Conservation (phyloP, 2,329 filamentous ascomycete species). For the Fusarium sp. region DNA sequence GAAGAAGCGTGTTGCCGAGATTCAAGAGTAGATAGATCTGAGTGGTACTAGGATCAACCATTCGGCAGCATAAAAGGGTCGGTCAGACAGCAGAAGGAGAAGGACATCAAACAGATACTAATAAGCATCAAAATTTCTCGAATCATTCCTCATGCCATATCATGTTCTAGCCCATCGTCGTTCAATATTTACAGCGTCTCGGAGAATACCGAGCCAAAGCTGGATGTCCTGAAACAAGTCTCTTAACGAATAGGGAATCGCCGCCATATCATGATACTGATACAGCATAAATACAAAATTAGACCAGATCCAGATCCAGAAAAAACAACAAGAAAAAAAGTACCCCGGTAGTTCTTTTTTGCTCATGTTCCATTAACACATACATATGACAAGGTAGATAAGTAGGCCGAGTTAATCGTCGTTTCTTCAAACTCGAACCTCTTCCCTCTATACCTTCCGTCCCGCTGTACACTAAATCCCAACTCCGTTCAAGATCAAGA, state of each 20-base stretch:
- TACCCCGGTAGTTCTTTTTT: conserved; percentile 46
- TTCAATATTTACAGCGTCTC: conserved; percentile 7
- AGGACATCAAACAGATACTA: conserved; percentile 26
- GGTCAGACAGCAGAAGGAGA: conserved; percentile 20
- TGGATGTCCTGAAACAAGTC: conserved; percentile 29
- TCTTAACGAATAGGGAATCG: conserved; percentile 45
- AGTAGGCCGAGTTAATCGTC: conserved; percentile 24
- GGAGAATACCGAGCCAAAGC: conserved; percentile 12
- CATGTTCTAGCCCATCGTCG: conserved; percentile 7
- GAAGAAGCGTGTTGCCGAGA: conserved; percentile 54
- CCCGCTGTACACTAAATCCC: conserved; percentile 29
- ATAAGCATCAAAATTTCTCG: conserved; percentile 9
- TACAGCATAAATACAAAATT: conserved; percentile 50
- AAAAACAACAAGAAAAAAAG: conserved; percentile 39
- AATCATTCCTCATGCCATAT: conserved; percentile 9
- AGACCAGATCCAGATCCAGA: conserved; percentile 30
- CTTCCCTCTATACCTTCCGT: conserved; percentile 20
- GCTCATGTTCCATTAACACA: conserved; percentile 51
- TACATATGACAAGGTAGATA: conserved; percentile 45
- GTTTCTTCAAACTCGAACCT: conserved; percentile 17
- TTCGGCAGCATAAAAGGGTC: conserved; percentile 21
- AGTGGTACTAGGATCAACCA: background rate
- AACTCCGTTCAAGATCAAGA: conserved; percentile 37
- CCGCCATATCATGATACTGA: conserved; percentile 45
- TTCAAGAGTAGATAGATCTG: conserved; percentile 37